Base-by-base conservation (phyloP, 352 stramenopile genomes). In the Phytophthora kernoviae region DNA sequence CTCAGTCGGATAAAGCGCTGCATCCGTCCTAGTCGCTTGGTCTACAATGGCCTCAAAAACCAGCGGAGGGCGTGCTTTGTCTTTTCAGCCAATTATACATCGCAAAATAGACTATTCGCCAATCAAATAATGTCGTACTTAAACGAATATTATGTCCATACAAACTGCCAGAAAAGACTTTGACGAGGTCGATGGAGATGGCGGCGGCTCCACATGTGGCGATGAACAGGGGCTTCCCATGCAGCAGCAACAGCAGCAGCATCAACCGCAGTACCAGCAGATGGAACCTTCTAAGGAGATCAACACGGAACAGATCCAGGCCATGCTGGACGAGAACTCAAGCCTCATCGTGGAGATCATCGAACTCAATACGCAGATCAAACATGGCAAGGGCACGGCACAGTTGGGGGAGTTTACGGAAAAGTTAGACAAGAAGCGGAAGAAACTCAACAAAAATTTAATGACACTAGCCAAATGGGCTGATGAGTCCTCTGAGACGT, bases 401-500 rank as follows among this genome's bases (percentile, higher is more conserved):
- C 79, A 91, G 46, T 73, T 93, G 42, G 77, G 79, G 40, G 84
- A 93, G 34, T 83, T 93, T 62, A 90, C 81, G 39, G 84, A 95
- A 48, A 92, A 93, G 60, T 69, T 95, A 32, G 84, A 95, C 65
- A 93, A 93, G 76, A 95, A 95, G 67, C 80, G 86, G 55, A 93
- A 95, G 58, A 87, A 88, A 59, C 86, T 95, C 47, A 95, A 95
- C 72, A 89, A 88, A 66, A 95, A 95, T 70, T 75, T 95, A 48
- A 95, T 95, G 86, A 95, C 83, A 41, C 76, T 95, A 30, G 86
- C 86, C 40, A 95, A 95, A 58, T 95, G 86, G 86, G 86, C 86
- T 14, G 86, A 95, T 49, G 86, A 95, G 49, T 90, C 84, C 18
- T 84, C 82, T 4, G 84, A 95, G 22, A 79, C 84, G 42, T 80